Evolutionary conservation across 1,284 basidiomycete genomes (phyloP), one percentile per base, ranked within the genome.

Genomic region (Irpex lacteus): DNA sequence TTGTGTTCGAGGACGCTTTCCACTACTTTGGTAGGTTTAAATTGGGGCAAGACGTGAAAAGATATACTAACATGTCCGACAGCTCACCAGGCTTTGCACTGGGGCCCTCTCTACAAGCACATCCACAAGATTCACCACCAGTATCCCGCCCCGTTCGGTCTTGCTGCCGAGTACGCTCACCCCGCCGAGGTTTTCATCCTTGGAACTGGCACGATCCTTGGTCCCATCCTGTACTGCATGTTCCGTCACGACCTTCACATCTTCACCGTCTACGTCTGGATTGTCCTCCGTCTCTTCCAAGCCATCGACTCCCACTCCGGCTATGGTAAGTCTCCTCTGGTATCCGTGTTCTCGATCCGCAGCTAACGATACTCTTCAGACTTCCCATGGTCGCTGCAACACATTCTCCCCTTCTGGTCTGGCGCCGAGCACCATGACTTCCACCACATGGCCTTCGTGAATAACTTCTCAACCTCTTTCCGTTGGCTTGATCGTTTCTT

Each of bases 121-220:
- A 96, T 98, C 69, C 97, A 99, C 88, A 98, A 98, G 82, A 83
- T 95, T 56, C 94, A 98, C 79, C 97, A 98, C 87, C 96, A 98
- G 75, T 98, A 96, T 80, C 92, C 92, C 19, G 96, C 97, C 19
- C 97, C 97, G 0, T 98, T 98, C 74, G 97, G 97, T 71, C 88
- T 99, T 38, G 96, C 97, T 6, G 97, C 98, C 11, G 98, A 99
- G 78, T 99, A 98, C 74, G 95, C 96, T 0, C 96, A 98, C 78
- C 96, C 96, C 0, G 89, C 94, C 11, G 96, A 98, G 78, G 93
- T 96, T 62, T 86, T 96, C 77, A 96, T 98, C 71, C 89, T 98
- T 59, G 85, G 91, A 63, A 87, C 88, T 26, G 96, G 96, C 57
- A 97, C 95, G 8, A 89, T 98, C 67, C 83, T 84, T 21, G 95